Evolutionary conservation across 305 asterid species (phyloP).

Genomic region (Withania somnifera): DNA sequence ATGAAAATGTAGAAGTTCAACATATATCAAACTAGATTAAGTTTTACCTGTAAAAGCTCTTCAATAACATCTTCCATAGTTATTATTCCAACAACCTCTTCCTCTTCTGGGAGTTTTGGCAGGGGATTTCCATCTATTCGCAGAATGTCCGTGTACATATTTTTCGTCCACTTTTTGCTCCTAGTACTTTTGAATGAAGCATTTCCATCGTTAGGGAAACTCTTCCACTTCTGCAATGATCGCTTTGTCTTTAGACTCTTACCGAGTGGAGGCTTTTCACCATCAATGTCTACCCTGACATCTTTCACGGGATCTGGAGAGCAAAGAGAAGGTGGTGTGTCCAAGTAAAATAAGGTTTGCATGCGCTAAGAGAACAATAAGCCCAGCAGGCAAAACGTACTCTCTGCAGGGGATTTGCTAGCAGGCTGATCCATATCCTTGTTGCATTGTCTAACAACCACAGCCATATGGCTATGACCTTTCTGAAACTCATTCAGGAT

Average conservation of each 20-base stretch:
- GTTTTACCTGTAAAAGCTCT: conserved; percentile 68
- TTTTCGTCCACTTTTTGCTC: conserved; percentile 50
- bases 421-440: conserved; percentile 24
- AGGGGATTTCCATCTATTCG: conserved; percentile 49
- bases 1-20: background rate
- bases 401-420: conserved; percentile 10
- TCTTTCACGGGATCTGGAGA: conserved; percentile 26
- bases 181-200: conserved; percentile 30
- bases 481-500: conserved; percentile 68
- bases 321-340: background rate
- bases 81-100: conserved; percentile 66
- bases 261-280: conserved; percentile 28
- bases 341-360: background rate
- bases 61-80: conserved; percentile 86
- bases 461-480: conserved; percentile 76
- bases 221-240: conserved; percentile 47
- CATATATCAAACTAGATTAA: background rate
- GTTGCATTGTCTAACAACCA: conserved; percentile 37
- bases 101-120: conserved; percentile 62
- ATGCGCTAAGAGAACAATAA: background rate
- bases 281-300: conserved; percentile 41
- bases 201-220: conserved; percentile 42
- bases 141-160: conserved; percentile 56
- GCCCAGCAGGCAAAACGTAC: conserved; percentile 9
- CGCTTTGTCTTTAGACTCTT: conserved; percentile 30